Evolutionary conservation across 495 filamentous ascomycete species (phyloP).

Genomic region (Aspergillus panamensis): DNA sequence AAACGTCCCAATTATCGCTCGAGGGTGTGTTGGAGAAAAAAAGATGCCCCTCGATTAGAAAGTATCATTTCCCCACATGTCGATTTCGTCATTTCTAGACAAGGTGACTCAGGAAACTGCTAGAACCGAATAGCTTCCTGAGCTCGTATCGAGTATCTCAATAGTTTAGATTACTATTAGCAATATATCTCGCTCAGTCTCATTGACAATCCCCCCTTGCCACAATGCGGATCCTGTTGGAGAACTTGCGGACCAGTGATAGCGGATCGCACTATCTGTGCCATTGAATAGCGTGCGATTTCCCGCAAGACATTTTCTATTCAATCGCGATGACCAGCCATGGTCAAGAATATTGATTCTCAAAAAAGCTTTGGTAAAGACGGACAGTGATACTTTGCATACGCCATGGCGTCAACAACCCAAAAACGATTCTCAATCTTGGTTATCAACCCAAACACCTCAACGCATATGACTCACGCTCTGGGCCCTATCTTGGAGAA

Average conservation of each 20-base stretch:
- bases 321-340: neutral
- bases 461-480: slow-evolving; percentile 72
- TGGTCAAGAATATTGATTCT: neutral
- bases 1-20: too few relatives aligned
- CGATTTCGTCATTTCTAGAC: slow-evolving; percentile 10
- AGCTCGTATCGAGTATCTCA: neutral
- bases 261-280: neutral
- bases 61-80: slow-evolving; percentile 7
- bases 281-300: neutral
- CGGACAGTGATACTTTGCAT: neutral
- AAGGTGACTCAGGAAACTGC: neutral
- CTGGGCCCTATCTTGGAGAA: slow-evolving; percentile 60
- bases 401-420: slow-evolving; percentile 21
- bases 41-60: neutral
- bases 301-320: neutral
- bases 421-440: slow-evolving; percentile 51
- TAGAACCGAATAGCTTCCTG: neutral
- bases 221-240: slow-evolving; percentile 5
- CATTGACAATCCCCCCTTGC: neutral
- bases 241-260: neutral
- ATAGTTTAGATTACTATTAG: neutral
- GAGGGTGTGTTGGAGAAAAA: too few relatives aligned
- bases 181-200: neutral
- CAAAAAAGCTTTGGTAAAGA: neutral
- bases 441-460: slow-evolving; percentile 91